Base-by-base conservation (phyloP, 768 basidiomycete species). In the Hericium rajendrae region DNA sequence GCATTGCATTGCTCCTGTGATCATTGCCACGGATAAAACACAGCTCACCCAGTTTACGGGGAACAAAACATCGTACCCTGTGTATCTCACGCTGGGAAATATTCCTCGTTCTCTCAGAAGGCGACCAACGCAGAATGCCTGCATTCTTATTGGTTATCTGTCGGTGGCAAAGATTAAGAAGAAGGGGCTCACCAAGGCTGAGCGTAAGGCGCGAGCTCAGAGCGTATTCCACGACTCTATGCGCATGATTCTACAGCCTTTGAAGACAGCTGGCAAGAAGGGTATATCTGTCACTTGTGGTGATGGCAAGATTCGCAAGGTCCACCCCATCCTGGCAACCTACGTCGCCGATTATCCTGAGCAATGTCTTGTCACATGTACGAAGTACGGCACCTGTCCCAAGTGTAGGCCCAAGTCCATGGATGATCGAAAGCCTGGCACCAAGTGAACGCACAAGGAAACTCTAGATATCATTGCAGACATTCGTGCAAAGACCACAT, bases 41-140 rank as follows among this genome's bases (percentile, higher is more conserved):
- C 55, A 62, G 40, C 53, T 64, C 13, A 57, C 64, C 3, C 59
- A 60, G 57, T 65, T 65, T 48, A 41, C 10, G 2, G 49, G 56
- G 2, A 55, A 66, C 38, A 51, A 63, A 32, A 32, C 51, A 9
- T 67, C 67, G n/a, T 68, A 66, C 56, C 69, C 70, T 6, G 64
- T 71, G 11, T 71, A 71, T 50, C 48, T 71, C 0, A 63, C 66
- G 2, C 60, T 70, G 24, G 68, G 65, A 0, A 69, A 70, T 46
- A 62, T 71, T 12, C 24, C 57, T 10, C 66, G 66, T 18, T n/a
- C n/a, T 24, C 24, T 24, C 13, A 58, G 4, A 32, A 62, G 65
- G 3, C 54, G 62, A 3, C n/a, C 63, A 0, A 60, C 56, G 2
- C 16, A 56, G 15, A 54, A 50, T 10, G 66, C 65, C 6, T 56